These are phyloP conservation scores for Coemansia sp. DNA, from an alignment of 192 early-diverging fungal genomes.

Conservation along the genomic window DNA sequence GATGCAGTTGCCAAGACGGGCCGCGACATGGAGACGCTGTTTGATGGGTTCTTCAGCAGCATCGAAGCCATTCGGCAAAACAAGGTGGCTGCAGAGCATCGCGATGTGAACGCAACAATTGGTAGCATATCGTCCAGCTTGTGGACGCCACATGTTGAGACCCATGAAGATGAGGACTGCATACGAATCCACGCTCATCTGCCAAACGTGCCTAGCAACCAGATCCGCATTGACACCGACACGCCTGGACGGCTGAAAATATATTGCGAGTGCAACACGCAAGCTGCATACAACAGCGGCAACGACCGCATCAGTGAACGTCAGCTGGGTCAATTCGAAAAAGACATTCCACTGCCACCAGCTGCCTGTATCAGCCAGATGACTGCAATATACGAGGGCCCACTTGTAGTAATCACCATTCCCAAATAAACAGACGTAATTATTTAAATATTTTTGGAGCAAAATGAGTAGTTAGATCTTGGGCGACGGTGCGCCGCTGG, in stretches of 20 bases:
- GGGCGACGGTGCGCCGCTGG: slow-evolving; percentile 8
- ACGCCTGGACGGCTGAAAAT: slow-evolving; percentile 47
- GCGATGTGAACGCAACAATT: slow-evolving; percentile 37
- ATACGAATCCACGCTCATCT: slow-evolving; percentile 25
- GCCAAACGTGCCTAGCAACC: slow-evolving; percentile 40
- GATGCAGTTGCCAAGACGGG: slow-evolving; percentile 27
- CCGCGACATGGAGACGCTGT: slow-evolving; percentile 43
- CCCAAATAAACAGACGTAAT: slow-evolving; percentile 16
- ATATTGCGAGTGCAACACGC: slow-evolving; percentile 42
- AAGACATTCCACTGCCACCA: slow-evolving; percentile 47
- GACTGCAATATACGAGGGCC: slow-evolving; percentile 21
- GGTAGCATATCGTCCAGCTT: slow-evolving; percentile 36
- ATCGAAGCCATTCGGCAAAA: slow-evolving; percentile 42
- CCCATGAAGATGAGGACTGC: slow-evolving; percentile 19
- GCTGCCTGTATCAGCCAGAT: slow-evolving; percentile 34
- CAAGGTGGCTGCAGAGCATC: neutral
- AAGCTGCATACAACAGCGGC: slow-evolving; percentile 27
- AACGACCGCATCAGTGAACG: slow-evolving; percentile 41
- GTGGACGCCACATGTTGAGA: slow-evolving; percentile 41
- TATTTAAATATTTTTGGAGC: neutral
- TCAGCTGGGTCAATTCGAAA: slow-evolving; percentile 54
- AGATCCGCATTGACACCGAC: slow-evolving; percentile 36
- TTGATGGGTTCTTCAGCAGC: slow-evolving; percentile 48
- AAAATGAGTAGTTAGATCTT: slow-evolving; percentile 22
- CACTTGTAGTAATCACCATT: slow-evolving; percentile 25